These are phyloP conservation scores for Pleurozium schreberi DNA, from an alignment of 225 moss, liverwort and hornwort species.

Conservation along the genomic window DNA sequence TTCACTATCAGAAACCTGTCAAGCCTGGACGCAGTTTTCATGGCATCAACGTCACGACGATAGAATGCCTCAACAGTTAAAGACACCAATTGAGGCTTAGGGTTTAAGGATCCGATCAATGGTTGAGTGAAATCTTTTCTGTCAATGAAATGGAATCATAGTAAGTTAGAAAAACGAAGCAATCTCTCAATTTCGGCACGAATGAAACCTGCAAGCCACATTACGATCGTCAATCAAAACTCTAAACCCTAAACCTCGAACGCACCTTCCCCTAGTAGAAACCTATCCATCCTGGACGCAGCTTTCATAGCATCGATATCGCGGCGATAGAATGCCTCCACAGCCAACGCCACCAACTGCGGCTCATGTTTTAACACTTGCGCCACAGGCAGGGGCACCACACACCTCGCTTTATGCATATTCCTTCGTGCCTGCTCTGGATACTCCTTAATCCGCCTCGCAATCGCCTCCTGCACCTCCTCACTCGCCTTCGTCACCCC, in stretches of 20 bases:
- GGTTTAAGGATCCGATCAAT: background rate
- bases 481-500: slow-evolving; percentile 27
- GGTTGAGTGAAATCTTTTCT: background rate
- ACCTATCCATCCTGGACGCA: slow-evolving; percentile 52
- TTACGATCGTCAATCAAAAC: background rate
- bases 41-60: slow-evolving; percentile 65
- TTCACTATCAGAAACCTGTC: slow-evolving; percentile 41
- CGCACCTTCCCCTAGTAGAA: slow-evolving; percentile 33
- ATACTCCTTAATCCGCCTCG: slow-evolving; percentile 42
- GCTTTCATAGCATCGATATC: slow-evolving; percentile 77
- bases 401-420: slow-evolving; percentile 70
- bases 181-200: background rate
- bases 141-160: background rate
- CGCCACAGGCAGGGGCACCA: slow-evolving; percentile 61
- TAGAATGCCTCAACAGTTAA: slow-evolving; percentile 84
- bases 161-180: background rate
- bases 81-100: slow-evolving; percentile 30
- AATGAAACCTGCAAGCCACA: background rate
- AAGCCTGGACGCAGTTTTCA: slow-evolving; percentile 61
- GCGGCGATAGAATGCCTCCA: slow-evolving; percentile 78
- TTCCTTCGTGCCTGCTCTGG: slow-evolving; percentile 43
- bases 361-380: slow-evolving; percentile 73
- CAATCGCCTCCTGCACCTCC: slow-evolving; percentile 52
- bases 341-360: slow-evolving; percentile 79
- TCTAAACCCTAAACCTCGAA: background rate